Evolutionary conservation across 2,329 filamentous ascomycete species (phyloP).

Genomic region (Penicillium sp.): DNA sequence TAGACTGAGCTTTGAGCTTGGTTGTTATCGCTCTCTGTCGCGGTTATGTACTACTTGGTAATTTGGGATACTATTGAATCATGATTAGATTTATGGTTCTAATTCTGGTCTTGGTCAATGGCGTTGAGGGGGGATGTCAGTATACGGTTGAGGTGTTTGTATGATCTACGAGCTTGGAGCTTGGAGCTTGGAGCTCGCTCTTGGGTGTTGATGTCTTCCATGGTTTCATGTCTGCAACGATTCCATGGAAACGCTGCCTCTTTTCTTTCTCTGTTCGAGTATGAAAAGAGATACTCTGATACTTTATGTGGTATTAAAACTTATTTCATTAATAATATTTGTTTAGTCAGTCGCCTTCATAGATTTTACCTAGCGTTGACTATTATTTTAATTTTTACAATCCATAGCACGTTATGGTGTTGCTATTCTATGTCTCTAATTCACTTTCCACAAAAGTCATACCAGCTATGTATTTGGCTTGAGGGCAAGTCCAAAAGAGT

Average conservation of each 20-base stretch:
- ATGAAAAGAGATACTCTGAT: neutral
- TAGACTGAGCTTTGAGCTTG: neutral
- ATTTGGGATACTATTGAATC: neutral
- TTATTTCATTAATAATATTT: conserved; percentile 8
- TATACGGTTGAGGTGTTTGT: neutral
- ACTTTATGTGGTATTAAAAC: conserved; percentile 6
- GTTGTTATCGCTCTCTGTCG: neutral
- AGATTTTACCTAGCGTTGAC: neutral
- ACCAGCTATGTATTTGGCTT: too few relatives aligned
- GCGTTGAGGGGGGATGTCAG: neutral
- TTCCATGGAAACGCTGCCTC: neutral
- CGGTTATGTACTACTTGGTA: conserved; percentile 1
- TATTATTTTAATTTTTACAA: neutral
- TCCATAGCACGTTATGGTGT: too few relatives aligned
- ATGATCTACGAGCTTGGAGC: neutral
- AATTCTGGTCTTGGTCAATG: neutral
- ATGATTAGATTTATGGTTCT: neutral
- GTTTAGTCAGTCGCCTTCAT: neutral
- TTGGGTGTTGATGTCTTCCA: neutral
- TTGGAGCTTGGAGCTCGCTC: neutral
- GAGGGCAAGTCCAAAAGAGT: too few relatives aligned
- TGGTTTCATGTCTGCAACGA: conserved; percentile 2
- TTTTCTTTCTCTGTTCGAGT: neutral
- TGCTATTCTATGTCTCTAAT: neutral
- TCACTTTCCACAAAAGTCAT: too few relatives aligned